Evolutionary conservation across 2,329 filamentous ascomycete species (phyloP).

Genomic region (Xylaria sp.): DNA sequence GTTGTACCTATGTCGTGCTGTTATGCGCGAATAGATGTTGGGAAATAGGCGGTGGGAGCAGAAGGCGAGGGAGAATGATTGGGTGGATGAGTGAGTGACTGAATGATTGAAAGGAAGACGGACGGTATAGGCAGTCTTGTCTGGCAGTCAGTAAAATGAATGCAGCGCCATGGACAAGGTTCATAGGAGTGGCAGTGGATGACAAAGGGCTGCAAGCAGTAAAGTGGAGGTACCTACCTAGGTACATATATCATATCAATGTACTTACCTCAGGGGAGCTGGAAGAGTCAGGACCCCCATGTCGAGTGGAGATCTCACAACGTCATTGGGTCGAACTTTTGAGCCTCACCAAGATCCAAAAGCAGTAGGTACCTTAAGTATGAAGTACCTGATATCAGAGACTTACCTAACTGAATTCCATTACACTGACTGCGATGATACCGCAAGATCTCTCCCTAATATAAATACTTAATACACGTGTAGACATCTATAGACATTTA

Average conservation of each 20-base stretch:
- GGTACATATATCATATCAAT: background rate
- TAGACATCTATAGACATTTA: background rate
- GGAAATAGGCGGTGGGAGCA: slow-evolving; percentile 1
- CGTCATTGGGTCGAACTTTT: slow-evolving; percentile 24
- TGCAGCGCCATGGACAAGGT: slow-evolving; percentile 13
- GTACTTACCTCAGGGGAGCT: background rate
- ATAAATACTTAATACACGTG: too few species aligned
- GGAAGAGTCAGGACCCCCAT: background rate
- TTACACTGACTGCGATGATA: too few species aligned
- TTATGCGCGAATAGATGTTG: background rate
- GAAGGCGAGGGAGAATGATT: background rate
- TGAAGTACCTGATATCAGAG: background rate
- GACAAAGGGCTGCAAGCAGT: slow-evolving; percentile 13
- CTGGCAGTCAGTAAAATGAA: background rate
- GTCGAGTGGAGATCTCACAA: slow-evolving; percentile 20
- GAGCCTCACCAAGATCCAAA: slow-evolving; percentile 11
- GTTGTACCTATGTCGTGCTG: background rate
- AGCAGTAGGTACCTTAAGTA: background rate
- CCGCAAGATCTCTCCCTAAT: too few species aligned
- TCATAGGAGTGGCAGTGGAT: slow-evolving; percentile 5
- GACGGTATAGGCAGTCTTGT: background rate
- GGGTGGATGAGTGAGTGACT: slow-evolving; percentile 4
- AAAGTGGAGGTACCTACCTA: slow-evolving; percentile 9
- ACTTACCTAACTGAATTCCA: background rate
- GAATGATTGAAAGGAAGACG: slow-evolving; percentile 10